Base-by-base conservation (phyloP, 2,329 filamentous ascomycete genomes). In the Paraconiothyrium brasiliense region DNA sequence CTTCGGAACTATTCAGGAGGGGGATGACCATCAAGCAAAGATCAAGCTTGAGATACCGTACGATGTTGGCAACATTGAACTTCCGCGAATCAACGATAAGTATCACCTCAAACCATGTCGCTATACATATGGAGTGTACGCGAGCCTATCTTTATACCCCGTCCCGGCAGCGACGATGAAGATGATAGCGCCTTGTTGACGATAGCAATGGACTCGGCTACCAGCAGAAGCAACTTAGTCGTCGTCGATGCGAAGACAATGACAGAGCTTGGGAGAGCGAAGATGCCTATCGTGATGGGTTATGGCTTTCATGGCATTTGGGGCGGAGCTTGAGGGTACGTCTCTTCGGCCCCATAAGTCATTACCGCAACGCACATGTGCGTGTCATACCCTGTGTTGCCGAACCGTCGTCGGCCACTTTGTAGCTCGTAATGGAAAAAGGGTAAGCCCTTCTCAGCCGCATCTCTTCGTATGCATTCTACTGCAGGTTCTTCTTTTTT, bases 231-330 rank as follows among this genome's bases (percentile, higher is more conserved):
- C 34, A 56, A 37, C 16, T 20, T 62, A 2, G 46, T 62, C 8
- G 60, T 62, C 14, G 43, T 62, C 22, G 57, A 62, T 59, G 60
- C 56, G 22, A 51, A 46, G 57, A 54, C 34, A 6, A 62, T 59
- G 60, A 37, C 9, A 11, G 60, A 62, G 44, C 37, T 63, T 44
- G 58, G 52, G 16, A 35, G 61, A n/a, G 58, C 58, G 22, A 54
- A 47, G 20, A 35, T 63, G 41, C 61, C 61, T 9, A 41, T 63
- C n/a, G 61, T 44, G 3, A 57, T 63, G 52, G 61, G 58, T 3
- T 63, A 58, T 46, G 61, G 61, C 13, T 63, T 63, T 35, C 61
- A 63, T 51, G 61, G 61, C 22, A 37, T 52, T 4, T 58, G 57
- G 57, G 37, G 44, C 16, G 46, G 39, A 44, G 39, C n/a, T 13